Conservation (phyloP, 2,329 filamentous ascomycete genomes). For the Aspergillus sp. region DNA sequence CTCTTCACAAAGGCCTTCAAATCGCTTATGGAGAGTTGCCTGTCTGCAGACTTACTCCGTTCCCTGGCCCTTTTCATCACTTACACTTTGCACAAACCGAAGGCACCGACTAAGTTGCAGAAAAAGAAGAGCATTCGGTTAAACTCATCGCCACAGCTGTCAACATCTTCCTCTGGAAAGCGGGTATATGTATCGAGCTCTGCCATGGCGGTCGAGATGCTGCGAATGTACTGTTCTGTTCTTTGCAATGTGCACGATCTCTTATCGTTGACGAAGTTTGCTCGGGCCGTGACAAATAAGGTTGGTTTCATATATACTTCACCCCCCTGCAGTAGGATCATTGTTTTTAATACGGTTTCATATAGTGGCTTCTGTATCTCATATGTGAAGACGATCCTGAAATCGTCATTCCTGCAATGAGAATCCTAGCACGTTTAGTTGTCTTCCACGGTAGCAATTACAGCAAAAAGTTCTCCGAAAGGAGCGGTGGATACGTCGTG, state of each 20-base stretch:
- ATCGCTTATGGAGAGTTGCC: slow-evolving; percentile 69
- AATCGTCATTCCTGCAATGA: slow-evolving; percentile 71
- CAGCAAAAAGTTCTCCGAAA: slow-evolving; percentile 75
- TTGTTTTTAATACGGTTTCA: slow-evolving; percentile 5
- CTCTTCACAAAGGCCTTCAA: slow-evolving; percentile 74
- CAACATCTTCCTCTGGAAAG: slow-evolving; percentile 28
- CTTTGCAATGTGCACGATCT: slow-evolving; percentile 67
- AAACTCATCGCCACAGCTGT: slow-evolving; percentile 21
- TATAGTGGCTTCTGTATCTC: slow-evolving; percentile 82
- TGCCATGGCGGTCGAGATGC: slow-evolving; percentile 65
- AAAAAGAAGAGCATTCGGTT: slow-evolving; percentile 41
- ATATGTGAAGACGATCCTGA: slow-evolving; percentile 79
- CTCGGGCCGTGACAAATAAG: slow-evolving; percentile 91
- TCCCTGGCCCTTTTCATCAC: slow-evolving; percentile 88
- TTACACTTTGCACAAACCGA: slow-evolving; percentile 71
- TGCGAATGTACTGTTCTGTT: slow-evolving; percentile 70
- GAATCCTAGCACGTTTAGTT: slow-evolving; percentile 75
- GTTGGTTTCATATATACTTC: slow-evolving; percentile 40
- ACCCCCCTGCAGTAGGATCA: neutral
- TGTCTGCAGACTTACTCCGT: slow-evolving; percentile 77
- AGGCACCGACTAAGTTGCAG: slow-evolving; percentile 33
- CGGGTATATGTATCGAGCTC: slow-evolving; percentile 48
- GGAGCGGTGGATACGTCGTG: slow-evolving; percentile 80
- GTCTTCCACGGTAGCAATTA: slow-evolving; percentile 76
- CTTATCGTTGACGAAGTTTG: slow-evolving; percentile 74